These are phyloP conservation scores for Cladophialophora yegresii DNA, from an alignment of 2,329 filamentous ascomycete genomes.

Conservation along the genomic window DNA sequence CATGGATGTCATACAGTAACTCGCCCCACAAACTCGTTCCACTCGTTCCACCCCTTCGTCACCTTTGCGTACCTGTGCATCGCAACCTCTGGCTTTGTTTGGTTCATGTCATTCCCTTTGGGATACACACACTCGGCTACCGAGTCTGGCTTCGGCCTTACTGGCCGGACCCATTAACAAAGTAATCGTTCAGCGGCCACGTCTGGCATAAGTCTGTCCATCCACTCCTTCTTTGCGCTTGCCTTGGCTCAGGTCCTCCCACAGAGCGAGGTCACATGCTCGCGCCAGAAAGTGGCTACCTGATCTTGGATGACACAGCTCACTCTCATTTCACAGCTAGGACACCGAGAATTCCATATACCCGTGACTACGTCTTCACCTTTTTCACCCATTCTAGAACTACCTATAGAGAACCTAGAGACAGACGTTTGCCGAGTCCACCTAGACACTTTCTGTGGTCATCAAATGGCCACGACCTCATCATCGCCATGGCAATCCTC, in stretches of 20 bases:
- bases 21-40: conserved; percentile 8
- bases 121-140: conserved; percentile 8
- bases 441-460: conserved; percentile 55
- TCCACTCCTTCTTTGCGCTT: conserved; percentile 3
- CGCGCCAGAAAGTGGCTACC: conserved; percentile 9
- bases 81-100: neutral
- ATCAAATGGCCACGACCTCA: conserved; percentile 60
- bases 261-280: conserved; percentile 10
- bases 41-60: neutral
- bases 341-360: conserved; percentile 10
- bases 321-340: conserved; percentile 3
- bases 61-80: neutral
- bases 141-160: conserved; percentile 14
- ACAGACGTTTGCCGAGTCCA: neutral
- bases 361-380: conserved; percentile 6
- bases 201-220: conserved; percentile 11
- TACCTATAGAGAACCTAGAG: neutral
- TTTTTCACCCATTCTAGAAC: conserved; percentile 10
- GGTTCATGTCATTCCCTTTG: conserved; percentile 7
- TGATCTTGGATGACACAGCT: conserved; percentile 15
- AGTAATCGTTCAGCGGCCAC: conserved; percentile 14
- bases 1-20: too few species aligned
- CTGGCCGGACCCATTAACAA: neutral
- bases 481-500: conserved; percentile 63
- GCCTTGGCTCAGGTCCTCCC: conserved; percentile 1